These are phyloP conservation scores for Dendrothele bispora DNA, from an alignment of 768 basidiomycete genomes.

Conservation along the genomic window DNA sequence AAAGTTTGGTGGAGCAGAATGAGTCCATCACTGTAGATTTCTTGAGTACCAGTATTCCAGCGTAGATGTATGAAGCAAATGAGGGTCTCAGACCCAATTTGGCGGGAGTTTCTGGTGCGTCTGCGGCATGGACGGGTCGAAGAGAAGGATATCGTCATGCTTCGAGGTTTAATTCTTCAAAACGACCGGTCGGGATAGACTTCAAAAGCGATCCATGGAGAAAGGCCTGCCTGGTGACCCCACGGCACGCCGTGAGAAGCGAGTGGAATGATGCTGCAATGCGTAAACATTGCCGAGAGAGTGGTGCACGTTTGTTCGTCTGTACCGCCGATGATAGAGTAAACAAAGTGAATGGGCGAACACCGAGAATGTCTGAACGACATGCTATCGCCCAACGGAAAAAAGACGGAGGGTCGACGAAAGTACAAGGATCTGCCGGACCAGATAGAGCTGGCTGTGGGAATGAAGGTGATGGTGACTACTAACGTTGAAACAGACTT, in stretches of 20 bases:
- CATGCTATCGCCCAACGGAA: constrained; percentile 2
- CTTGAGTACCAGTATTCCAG: too few relatives aligned
- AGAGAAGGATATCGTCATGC: too few relatives aligned
- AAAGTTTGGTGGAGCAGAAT: too few relatives aligned
- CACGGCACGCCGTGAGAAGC: neutral
- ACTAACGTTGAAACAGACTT: constrained; percentile 20
- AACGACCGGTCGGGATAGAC: neutral
- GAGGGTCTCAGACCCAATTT: neutral
- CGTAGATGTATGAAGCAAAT: too few relatives aligned
- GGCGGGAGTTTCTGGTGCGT: neutral
- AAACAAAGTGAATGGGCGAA: constrained; percentile 8
- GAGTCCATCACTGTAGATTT: too few relatives aligned
- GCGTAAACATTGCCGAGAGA: neutral
- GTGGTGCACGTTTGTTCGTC: constrained; percentile 21
- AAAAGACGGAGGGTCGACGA: neutral
- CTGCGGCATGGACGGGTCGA: neutral
- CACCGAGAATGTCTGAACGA: constrained; percentile 10
- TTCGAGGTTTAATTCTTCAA: too few relatives aligned
- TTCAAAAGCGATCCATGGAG: neutral
- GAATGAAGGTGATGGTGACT: constrained; percentile 34
- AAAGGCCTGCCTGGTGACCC: neutral
- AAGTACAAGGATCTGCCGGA: constrained; percentile 12
- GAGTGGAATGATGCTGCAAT: neutral
- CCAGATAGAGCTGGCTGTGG: constrained; percentile 20
- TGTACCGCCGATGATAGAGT: constrained; percentile 29